phyloP scores from a whole-genome alignment of 768 basidiomycete species.

The Lactifluus piperatus region DNA sequence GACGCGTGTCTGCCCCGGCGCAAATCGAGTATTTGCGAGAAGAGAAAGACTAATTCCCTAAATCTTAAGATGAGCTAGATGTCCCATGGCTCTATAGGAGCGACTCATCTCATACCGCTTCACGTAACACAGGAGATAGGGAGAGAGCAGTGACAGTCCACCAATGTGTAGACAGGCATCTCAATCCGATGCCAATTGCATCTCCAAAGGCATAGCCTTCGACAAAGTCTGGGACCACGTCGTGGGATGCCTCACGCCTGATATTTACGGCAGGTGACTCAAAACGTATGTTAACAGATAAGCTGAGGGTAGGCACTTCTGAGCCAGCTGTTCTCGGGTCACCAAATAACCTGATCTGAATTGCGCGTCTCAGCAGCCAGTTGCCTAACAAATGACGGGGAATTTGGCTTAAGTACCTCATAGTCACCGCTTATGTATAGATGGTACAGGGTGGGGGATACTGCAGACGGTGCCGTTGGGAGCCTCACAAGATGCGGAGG shows the following conservation, averaged over 20 bases:
- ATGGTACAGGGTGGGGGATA: constrained; percentile 46
- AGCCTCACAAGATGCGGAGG: constrained; percentile 42
- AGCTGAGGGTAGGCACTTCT: constrained; percentile 40
- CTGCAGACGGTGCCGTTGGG: constrained; percentile 37
- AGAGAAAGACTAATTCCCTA: constrained; percentile 7
- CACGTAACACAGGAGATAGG: constrained; percentile 12
- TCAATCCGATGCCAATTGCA: constrained; percentile 55
- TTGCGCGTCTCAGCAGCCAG: background rate
- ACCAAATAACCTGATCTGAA: constrained; percentile 75
- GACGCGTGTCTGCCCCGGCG: constrained; percentile 30
- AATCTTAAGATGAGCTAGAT: background rate
- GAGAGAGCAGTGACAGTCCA: constrained; percentile 39
- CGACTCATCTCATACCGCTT: constrained; percentile 16
- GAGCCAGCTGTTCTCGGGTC: constrained; percentile 43
- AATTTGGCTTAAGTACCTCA: constrained; percentile 40
- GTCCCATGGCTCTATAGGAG: background rate
- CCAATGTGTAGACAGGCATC: constrained; percentile 38
- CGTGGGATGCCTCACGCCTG: constrained; percentile 40
- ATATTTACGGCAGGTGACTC: constrained; percentile 29
- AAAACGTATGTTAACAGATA: constrained; percentile 39
- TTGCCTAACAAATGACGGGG: constrained; percentile 1
- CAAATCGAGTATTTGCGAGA: background rate
- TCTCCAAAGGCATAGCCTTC: constrained; percentile 70
- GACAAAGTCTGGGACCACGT: constrained; percentile 59
- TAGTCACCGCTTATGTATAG: constrained; percentile 76